A percentile compares a stretch with the other conserved stretches of the same genome.
Evolutionary conservation across 139 green algal genomes (phyloP).

Genomic region (Chlorella sp.): DNA sequence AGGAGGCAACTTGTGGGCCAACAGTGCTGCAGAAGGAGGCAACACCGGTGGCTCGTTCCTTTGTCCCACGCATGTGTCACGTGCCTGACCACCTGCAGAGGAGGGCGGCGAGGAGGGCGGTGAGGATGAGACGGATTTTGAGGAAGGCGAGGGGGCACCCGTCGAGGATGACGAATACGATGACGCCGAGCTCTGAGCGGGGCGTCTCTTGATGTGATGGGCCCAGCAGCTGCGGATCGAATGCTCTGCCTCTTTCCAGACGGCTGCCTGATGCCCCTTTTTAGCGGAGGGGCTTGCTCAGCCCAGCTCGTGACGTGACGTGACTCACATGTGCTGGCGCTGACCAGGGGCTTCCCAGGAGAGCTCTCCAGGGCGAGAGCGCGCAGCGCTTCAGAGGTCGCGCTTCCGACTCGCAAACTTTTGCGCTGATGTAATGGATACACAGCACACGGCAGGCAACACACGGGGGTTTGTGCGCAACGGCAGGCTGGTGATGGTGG

Average conservation of each 20-base stretch:
- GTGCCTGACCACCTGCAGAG: background rate
- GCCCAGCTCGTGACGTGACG: background rate
- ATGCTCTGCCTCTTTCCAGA: too few relatives aligned
- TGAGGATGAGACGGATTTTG: background rate
- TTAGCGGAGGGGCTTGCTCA: background rate
- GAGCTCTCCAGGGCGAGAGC: too few relatives aligned
- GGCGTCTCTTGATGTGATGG: too few relatives aligned
- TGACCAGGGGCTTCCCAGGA: too few relatives aligned
- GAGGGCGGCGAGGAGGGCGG: background rate
- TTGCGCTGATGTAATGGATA: too few relatives aligned
- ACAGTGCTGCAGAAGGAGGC: background rate
- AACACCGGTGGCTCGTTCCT: background rate
- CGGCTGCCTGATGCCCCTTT: too few relatives aligned
- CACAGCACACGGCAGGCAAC: too few relatives aligned
- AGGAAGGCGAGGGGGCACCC: background rate
- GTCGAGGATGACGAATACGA: conserved; percentile 9
- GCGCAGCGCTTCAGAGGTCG: background rate
- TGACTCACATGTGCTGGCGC: too few relatives aligned
- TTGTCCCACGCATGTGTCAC: background rate
- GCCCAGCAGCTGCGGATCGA: too few relatives aligned
- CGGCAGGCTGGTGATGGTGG: too few relatives aligned
- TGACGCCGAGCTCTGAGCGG: conserved; percentile 1
- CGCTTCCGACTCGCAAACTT: too few relatives aligned
- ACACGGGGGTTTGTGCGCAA: too few relatives aligned
- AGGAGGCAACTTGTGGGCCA: background rate